Evolutionary conservation across 1,284 basidiomycete genomes (phyloP).

Genomic region (Melampsora americana): DNA sequence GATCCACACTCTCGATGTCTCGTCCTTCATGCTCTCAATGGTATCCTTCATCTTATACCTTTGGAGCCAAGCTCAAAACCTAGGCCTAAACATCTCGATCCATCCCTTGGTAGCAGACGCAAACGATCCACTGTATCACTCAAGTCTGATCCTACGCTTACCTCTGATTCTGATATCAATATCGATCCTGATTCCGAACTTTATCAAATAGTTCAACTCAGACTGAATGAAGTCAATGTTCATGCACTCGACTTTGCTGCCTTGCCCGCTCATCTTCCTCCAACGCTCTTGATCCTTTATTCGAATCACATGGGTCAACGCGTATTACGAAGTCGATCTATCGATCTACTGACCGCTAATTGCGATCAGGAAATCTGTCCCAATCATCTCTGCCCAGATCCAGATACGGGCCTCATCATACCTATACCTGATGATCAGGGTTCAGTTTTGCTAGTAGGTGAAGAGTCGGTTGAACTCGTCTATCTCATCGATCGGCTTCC

Average conservation of each 20-base stretch:
- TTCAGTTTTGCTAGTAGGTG: constrained; percentile 27
- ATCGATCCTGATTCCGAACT: constrained; percentile 14
- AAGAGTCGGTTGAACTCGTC: constrained; percentile 22
- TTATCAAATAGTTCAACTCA: constrained; percentile 3
- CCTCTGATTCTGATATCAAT: neutral
- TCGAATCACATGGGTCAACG: constrained; percentile 34
- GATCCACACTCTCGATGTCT: constrained; percentile 38
- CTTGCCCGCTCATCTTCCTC: constrained; percentile 2
- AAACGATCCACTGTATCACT: neutral
- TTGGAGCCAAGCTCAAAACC: neutral
- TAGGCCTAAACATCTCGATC: neutral
- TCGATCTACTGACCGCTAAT: constrained; percentile 11
- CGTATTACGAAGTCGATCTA: constrained; percentile 15
- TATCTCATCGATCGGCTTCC: neutral
- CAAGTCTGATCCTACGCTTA: neutral
- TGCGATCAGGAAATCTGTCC: constrained; percentile 25
- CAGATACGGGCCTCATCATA: constrained; percentile 23
- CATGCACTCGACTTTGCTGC: constrained; percentile 28
- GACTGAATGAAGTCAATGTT: constrained; percentile 34
- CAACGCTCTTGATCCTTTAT: constrained; percentile 33
- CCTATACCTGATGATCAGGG: constrained; percentile 9
- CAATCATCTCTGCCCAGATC: constrained; percentile 24
- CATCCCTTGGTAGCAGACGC: constrained; percentile 4
- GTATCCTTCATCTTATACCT: constrained; percentile 34
- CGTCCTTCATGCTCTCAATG: constrained; percentile 35